Percentiles rank a stretch among this genome's conserved stretches.
Evolutionary conservation across 1,284 basidiomycete genomes (phyloP).

Genomic region (Apiotrichum brassicae): DNA sequence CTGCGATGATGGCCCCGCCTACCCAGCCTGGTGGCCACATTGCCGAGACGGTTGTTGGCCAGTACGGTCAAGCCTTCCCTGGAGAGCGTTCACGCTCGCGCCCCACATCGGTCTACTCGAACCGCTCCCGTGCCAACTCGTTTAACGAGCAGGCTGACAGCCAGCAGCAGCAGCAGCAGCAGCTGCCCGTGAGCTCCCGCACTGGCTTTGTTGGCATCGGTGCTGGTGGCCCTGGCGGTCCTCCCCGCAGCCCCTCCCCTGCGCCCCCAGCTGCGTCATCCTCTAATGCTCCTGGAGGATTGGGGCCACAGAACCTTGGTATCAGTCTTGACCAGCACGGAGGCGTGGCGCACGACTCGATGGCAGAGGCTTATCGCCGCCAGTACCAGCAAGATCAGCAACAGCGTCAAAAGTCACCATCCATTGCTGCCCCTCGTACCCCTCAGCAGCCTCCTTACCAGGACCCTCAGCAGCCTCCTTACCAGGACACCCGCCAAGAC

Average conservation of each 20-base stretch:
- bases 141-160: slow-evolving; percentile 13
- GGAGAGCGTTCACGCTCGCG: slow-evolving; percentile 62
- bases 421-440: slow-evolving; percentile 29
- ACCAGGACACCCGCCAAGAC: too few species aligned
- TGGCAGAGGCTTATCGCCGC: slow-evolving; percentile 56
- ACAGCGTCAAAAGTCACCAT: slow-evolving; percentile 18
- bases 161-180: slow-evolving; percentile 16
- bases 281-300: slow-evolving; percentile 24
- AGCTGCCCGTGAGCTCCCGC: slow-evolving; percentile 39
- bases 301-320: slow-evolving; percentile 53
- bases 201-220: slow-evolving; percentile 73
- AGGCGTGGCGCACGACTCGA: slow-evolving; percentile 68
- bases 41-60: slow-evolving; percentile 64
- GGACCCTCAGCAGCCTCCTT: slow-evolving; percentile 11
- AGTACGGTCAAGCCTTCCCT: slow-evolving; percentile 79
- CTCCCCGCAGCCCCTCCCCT: slow-evolving; percentile 53
- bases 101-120: slow-evolving; percentile 43
- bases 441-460: slow-evolving; percentile 16
- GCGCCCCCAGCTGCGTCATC: slow-evolving; percentile 48
- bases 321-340: slow-evolving; percentile 72
- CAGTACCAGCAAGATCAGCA: slow-evolving; percentile 42
- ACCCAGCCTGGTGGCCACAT: slow-evolving; percentile 52
- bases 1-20: slow-evolving; percentile 67
- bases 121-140: slow-evolving; percentile 37
- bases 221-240: slow-evolving; percentile 53